Evolutionary conservation across 1,139 yeast species (phyloP), one percentile per base, ranked within the genome.

Genomic region (Chernovozyma aurita): DNA sequence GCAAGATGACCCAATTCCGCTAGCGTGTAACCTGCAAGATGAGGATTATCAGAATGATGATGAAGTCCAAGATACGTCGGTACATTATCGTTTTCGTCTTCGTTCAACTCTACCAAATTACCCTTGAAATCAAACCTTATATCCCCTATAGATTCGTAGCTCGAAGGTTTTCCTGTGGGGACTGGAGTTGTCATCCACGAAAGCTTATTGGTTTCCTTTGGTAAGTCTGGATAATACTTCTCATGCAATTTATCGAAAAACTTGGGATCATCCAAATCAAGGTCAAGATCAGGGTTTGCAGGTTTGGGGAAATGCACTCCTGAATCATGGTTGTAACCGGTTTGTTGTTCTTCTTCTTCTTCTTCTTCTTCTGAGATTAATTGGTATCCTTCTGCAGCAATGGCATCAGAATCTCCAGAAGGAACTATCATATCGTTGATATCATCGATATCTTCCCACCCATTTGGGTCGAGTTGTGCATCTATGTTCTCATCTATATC

Each of bases 61-160:
- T 88, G 97, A 18, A 92, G 70, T 0, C 97, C 99, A 35, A 77
- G 58, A 31, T 73, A 67, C 0, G 84, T 70, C 2, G 76, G 70
- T 3, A 78, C 71, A 6, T 79, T 67, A 1, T 58, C 46, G 3
- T 52, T 46, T 55, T 43, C 63, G 59, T 34, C 83, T 4, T 44
- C 42, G n/a, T 50, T 46, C 18, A 68, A 52, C 34, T 65, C 78
- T 3, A 92, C 65, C 37, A 92, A 58, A 46, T 85, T 69, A 7
- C 97, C 98, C 40, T 78, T 69, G 57, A 92, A 90, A 51, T 92
- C 97, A 55, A 92, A 94, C 43, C 99, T 65, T 58, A 92, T 67
- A 41, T 85, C 81, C 0, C 79, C 61, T 2, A 82, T 74, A 16
- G 82, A 77, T 34, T 80, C 83, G 43, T 81, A 80, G 0, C 78